Base-by-base conservation (phyloP, 345 rosid genomes). In the Aegle marmelos region DNA sequence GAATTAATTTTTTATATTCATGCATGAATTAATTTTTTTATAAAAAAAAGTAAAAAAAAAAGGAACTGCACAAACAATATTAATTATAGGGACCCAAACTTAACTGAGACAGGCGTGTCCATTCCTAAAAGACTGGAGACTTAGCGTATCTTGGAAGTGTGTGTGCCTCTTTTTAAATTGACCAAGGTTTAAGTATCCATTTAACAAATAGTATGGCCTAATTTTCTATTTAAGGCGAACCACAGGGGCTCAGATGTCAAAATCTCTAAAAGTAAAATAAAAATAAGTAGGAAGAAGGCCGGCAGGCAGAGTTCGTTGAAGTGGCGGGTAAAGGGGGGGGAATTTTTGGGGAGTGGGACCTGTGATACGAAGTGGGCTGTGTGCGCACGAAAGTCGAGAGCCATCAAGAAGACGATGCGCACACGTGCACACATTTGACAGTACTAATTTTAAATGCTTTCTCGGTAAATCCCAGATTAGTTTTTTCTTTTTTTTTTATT, bases 361-460 rank as follows among this genome's bases (percentile, higher is more conserved):
- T 4, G 67, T 0, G 1, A 50, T 39, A 54, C 14, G 72, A 70
- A 63, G 39, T 74, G 53, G 30, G 45, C 68, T 67, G 39, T 41
- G 79, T 56, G 82, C 36, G 79, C 79, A 82, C 82, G 77, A 78
- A 82, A 70, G 31, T 77, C 82, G 77, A 78, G 71, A 70, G 31
- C 85, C 82, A 82, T 75, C 70, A 17, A 73, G 25, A 63, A 31
- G 58, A 64, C 64, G 74, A 72, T 76, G 80, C 19, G 70, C 85
- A 82, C 85, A 82, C 85, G 85, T 82, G 85, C 85, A 72, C 78
- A 33, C 22, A 27, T 67, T 74, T 63, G 60, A 67, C 75, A 77
- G n/a, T 54, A 17, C 13, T 17, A 54, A 10, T 59, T 68, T 58
- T 27, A 9, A 3, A 11, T 4, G 4, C 22, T 68, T 68, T 63